Conservation (phyloP, 2,329 filamentous ascomycete species). For the Fusarium longipes region DNA sequence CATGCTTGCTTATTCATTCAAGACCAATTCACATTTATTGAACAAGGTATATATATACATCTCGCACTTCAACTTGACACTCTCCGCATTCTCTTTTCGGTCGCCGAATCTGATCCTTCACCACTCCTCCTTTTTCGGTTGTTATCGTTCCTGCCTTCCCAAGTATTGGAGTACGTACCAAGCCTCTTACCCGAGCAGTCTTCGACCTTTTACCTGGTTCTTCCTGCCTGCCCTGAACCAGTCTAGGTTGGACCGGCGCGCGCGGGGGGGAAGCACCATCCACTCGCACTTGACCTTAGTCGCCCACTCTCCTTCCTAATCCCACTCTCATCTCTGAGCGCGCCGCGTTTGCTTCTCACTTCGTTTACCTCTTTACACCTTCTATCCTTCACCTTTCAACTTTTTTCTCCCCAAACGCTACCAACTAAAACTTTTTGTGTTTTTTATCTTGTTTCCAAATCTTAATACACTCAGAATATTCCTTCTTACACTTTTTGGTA, state of each 20-base stretch:
- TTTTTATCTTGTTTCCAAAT: neutral
- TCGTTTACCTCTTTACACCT: conserved; percentile 21
- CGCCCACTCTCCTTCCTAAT: conserved; percentile 37
- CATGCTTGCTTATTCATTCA: conserved; percentile 4
- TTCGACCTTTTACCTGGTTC: conserved; percentile 12
- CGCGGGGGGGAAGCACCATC: conserved; percentile 37
- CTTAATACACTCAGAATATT: neutral
- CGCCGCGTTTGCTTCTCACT: conserved; percentile 40
- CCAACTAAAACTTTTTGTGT: conserved; percentile 6
- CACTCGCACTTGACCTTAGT: conserved; percentile 34
- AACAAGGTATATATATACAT: neutral
- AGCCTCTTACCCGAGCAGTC: neutral
- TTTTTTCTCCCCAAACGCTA: conserved; percentile 8
- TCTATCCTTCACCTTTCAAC: conserved; percentile 5
- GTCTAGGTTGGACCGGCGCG: conserved; percentile 37
- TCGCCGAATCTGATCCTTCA: conserved; percentile 19
- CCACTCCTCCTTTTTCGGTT: conserved; percentile 34
- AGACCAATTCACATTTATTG: conserved; percentile 16
- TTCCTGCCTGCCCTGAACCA: conserved; percentile 24
- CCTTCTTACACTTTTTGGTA: neutral
- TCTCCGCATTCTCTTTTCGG: conserved; percentile 14
- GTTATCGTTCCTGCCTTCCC: conserved; percentile 15
- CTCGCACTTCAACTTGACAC: neutral
- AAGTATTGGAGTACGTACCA: conserved; percentile 35
- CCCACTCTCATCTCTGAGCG: conserved; percentile 37